Percentiles rank a stretch among this genome's conserved stretches.
phyloP scores from a whole-genome alignment of 2,329 filamentous ascomycete species.

The Didymella lethalis region DNA sequence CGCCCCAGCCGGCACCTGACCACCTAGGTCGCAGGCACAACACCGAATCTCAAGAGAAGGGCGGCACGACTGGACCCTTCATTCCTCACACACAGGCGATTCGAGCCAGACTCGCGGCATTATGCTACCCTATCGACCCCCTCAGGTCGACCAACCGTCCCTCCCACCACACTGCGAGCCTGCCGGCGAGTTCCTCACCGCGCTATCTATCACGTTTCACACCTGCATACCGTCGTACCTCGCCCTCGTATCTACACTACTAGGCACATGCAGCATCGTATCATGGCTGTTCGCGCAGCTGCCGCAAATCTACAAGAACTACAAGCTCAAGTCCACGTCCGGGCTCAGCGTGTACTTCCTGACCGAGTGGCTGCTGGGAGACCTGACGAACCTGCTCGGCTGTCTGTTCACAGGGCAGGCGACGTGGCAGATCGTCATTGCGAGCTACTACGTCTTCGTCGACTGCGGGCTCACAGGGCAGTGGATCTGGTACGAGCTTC shows the following conservation, averaged over 20 bases:
- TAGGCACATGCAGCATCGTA: constrained; percentile 69
- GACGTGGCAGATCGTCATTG: constrained; percentile 71
- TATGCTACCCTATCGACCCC: constrained; percentile 48
- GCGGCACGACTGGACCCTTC: constrained; percentile 7
- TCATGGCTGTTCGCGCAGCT: constrained; percentile 75
- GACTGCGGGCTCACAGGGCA: constrained; percentile 69
- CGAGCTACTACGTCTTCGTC: constrained; percentile 71
- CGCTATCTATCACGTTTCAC: constrained; percentile 66
- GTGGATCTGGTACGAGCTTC: constrained; percentile 70
- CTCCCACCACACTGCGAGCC: constrained; percentile 69
- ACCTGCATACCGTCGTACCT: constrained; percentile 70
- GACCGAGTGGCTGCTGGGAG: constrained; percentile 71
- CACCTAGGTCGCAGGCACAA: neutral
- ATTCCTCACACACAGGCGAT: constrained; percentile 16
- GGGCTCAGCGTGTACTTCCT: constrained; percentile 72
- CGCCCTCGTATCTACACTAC: constrained; percentile 66
- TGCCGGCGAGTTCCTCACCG: constrained; percentile 63
- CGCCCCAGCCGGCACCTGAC: constrained; percentile 40
- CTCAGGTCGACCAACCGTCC: constrained; percentile 47
- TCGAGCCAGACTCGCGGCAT: constrained; percentile 4
- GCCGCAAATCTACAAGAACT: constrained; percentile 75
- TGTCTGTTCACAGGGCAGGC: constrained; percentile 70
- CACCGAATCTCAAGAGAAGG: constrained; percentile 11
- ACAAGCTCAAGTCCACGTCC: constrained; percentile 68
- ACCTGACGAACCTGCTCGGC: constrained; percentile 69